phyloP scores from a whole-genome alignment of 352 stramenopile genomes.

The Hyaloperonospora brassicae region DNA sequence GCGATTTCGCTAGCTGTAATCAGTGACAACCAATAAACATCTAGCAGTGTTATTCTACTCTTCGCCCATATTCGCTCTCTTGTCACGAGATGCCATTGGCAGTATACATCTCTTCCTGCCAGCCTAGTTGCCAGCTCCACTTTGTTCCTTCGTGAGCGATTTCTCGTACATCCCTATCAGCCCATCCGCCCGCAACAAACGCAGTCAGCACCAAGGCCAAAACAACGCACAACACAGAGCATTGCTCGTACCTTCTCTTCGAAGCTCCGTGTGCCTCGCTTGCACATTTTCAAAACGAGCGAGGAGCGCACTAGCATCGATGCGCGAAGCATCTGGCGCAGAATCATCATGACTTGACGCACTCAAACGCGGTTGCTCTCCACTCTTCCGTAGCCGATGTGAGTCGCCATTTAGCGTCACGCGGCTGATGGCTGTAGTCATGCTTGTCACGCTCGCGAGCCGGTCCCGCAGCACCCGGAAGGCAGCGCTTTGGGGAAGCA shows the following conservation, averaged over 20 bases:
- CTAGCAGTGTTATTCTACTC: slow-evolving; percentile 8
- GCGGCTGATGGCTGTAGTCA: slow-evolving; percentile 75
- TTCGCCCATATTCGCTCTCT: slow-evolving; percentile 1
- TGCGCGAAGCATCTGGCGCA: slow-evolving; percentile 15
- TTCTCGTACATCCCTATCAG: slow-evolving; percentile 54
- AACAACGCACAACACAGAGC: neutral
- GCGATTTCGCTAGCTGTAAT: too few relatives aligned
- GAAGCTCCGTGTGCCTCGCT: slow-evolving; percentile 55
- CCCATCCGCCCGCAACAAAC: slow-evolving; percentile 1
- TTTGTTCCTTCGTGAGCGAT: slow-evolving; percentile 46
- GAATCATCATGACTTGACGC: slow-evolving; percentile 15
- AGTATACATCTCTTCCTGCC: slow-evolving; percentile 9
- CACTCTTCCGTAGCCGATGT: slow-evolving; percentile 14
- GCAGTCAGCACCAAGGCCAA: slow-evolving; percentile 1
- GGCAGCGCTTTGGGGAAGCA: slow-evolving; percentile 90
- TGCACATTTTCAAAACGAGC: slow-evolving; percentile 72
- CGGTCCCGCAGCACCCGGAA: slow-evolving; percentile 80
- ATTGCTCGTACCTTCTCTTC: slow-evolving; percentile 48
- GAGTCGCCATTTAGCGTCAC: slow-evolving; percentile 49
- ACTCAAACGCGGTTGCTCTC: slow-evolving; percentile 5
- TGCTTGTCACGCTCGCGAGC: slow-evolving; percentile 79
- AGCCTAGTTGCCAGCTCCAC: slow-evolving; percentile 8
- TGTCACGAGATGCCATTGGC: slow-evolving; percentile 3
- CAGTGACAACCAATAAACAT: neutral
- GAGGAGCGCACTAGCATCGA: slow-evolving; percentile 53